Evolutionary conservation across 345 rosid species (phyloP).

Genomic region (Pugionium cornutum): DNA sequence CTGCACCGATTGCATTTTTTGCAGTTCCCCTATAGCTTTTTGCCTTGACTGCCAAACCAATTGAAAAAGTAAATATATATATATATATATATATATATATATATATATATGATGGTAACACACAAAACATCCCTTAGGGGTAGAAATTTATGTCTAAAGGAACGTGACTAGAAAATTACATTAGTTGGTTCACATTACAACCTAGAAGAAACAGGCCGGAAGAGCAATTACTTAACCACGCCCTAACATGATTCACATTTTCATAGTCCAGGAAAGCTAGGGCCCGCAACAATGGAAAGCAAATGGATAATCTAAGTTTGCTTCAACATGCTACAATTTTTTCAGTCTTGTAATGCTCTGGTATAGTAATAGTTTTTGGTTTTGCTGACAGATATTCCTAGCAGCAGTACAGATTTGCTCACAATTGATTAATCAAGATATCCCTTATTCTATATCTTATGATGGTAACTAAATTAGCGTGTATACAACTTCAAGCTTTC

Average conservation of each 20-base stretch:
- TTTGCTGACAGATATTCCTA: neutral
- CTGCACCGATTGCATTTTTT: neutral
- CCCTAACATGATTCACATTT: slow-evolving; percentile 10
- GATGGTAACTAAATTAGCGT: neutral
- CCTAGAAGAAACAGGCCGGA: neutral
- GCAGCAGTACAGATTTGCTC: slow-evolving; percentile 7
- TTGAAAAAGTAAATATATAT: too few species aligned
- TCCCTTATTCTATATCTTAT: slow-evolving; percentile 8
- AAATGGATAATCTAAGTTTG: neutral
- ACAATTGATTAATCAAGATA: neutral
- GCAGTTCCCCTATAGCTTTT: neutral
- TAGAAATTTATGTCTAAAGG: too few species aligned
- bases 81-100: too few species aligned
- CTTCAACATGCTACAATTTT: neutral
- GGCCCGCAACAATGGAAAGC: neutral
- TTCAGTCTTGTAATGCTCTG: neutral
- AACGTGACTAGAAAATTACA: neutral
- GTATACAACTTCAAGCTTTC: neutral
- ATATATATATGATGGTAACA: too few species aligned
- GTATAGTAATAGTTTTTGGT: too few species aligned
- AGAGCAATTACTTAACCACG: neutral
- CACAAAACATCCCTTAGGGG: too few species aligned
- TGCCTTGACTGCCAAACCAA: slow-evolving; percentile 7
- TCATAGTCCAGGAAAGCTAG: neutral
- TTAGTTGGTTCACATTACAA: neutral